These are phyloP conservation scores for Botryotinia calthae DNA, from an alignment of 2,329 filamentous ascomycete genomes.

Conservation along the genomic window DNA sequence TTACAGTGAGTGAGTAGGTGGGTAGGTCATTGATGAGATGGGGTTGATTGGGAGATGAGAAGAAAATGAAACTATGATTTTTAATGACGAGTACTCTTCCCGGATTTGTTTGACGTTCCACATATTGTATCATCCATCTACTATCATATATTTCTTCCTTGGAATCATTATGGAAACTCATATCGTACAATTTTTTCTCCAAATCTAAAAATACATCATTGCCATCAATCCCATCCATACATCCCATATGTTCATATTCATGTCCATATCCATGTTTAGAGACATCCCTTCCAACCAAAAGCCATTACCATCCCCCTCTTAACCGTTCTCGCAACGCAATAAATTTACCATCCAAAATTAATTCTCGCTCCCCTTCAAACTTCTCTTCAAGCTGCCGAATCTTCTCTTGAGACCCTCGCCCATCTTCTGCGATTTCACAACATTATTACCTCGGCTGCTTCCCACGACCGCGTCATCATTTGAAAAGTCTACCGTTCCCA, in stretches of 20 bases:
- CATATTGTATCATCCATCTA: not conserved
- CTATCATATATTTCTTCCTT: not conserved
- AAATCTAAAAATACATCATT: not conserved
- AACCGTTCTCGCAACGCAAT: not conserved
- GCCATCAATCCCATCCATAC: not conserved
- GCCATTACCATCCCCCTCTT: not conserved
- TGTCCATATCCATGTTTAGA: not conserved
- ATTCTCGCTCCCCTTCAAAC: conserved; percentile 30
- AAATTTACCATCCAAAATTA: not conserved
- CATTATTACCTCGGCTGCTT: conserved; percentile 38
- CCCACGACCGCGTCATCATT: not conserved
- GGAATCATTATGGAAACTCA: not conserved
- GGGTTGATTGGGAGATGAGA: not conserved
- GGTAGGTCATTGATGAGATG: not conserved
- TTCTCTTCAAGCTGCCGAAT: conserved; percentile 52
- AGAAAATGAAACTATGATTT: not conserved
- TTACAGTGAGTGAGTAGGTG: not conserved
- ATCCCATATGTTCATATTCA: not conserved
- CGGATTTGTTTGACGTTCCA: not conserved
- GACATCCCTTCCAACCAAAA: not conserved
- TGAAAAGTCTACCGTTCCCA: conserved; percentile 20
- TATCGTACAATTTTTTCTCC: not conserved
- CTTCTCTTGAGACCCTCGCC: conserved; percentile 53
- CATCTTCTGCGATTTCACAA: conserved; percentile 41
- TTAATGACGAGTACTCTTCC: not conserved